Evolutionary conservation across 768 basidiomycete genomes (phyloP), one percentile per base, ranked within the genome.

Genomic region (Naganishia randhawae): DNA sequence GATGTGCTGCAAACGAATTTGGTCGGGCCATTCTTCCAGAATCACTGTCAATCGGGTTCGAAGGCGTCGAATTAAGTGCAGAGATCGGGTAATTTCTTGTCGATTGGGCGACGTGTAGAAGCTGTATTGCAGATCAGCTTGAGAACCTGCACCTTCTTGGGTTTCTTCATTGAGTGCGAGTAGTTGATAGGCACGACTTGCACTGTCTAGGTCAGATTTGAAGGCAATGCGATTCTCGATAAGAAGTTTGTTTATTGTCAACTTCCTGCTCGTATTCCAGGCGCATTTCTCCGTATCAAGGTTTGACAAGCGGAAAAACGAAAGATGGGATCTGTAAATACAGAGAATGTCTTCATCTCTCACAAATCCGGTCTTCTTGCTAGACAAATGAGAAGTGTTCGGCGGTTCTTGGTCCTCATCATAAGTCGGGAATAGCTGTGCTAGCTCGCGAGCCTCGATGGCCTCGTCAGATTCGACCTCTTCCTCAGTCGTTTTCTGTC

Each of bases 1-100:
- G 39, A 99, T 84, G 76, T 95, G 88, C 32, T 89, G 89, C n/a
- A 96, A 83, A 10, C 97, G 91, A 89, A 94, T 92, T 78, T 99
- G 96, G 71, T 98, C 95, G 0, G 96, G 95, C 93, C 92, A 99
- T 72, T 92, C 88, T 69, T 83, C 80, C 29, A 88, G 83, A 22
- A 96, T 82, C 2, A 39, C 68, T 16, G 81, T 73, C 32, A 98
- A 82, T 1, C 87, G 85, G 3, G 66, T 66, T 52, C 82, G 82
- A 22, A 95, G 82, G 4, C 82, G 73, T 4, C 75, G 72, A 10
- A 95, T 76, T 16, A 88, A 76, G 0, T 75, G 76, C 3, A 85
- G 81, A 0, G 84, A 88, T 76, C 86, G 90, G 68, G 82, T 85
- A 39, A 86, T 83, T 78, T 96, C 90, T 3, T 78, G 81, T 33